Conservation (phyloP, 2,329 filamentous ascomycete species). For the Aureobasidium musti region DNA sequence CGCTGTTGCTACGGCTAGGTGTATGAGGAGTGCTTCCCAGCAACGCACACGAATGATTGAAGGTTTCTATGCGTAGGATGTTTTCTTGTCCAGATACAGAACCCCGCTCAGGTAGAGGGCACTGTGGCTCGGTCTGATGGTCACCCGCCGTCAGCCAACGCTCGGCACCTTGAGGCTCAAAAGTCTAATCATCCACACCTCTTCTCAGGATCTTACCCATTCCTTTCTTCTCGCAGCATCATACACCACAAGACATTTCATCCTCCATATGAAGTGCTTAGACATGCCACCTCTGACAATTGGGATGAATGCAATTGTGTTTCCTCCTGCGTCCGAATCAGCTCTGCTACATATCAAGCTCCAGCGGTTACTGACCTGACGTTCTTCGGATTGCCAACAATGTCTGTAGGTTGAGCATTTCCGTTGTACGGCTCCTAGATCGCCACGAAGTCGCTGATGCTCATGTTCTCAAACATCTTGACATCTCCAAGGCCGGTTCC, state of each 20-base stretch:
- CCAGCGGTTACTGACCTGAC: not conserved
- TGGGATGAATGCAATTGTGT: constrained; percentile 25
- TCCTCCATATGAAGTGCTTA: not conserved
- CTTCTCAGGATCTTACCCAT: not conserved
- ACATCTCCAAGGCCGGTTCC: constrained; percentile 30
- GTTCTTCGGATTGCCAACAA: constrained; percentile 11
- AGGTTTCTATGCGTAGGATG: not conserved
- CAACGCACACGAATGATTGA: not conserved
- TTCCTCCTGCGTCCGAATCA: constrained; percentile 17
- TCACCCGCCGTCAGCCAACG: constrained; percentile 20
- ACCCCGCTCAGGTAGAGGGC: not conserved
- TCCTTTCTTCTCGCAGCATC: not conserved
- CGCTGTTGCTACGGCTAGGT: not conserved
- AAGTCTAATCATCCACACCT: not conserved
- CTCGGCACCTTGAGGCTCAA: not conserved
- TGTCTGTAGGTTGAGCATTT: constrained; percentile 20
- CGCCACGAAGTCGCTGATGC: constrained; percentile 31
- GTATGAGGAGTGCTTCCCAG: not conserved
- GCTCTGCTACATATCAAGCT: not conserved
- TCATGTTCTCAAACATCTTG: constrained; percentile 30
- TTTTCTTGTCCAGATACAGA: not conserved
- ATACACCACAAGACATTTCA: not conserved
- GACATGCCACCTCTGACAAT: constrained; percentile 22
- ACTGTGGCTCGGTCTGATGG: not conserved
- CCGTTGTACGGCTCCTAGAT: constrained; percentile 32